Base-by-base conservation (phyloP, 1,284 basidiomycete genomes). In the Ustilago hordei region DNA sequence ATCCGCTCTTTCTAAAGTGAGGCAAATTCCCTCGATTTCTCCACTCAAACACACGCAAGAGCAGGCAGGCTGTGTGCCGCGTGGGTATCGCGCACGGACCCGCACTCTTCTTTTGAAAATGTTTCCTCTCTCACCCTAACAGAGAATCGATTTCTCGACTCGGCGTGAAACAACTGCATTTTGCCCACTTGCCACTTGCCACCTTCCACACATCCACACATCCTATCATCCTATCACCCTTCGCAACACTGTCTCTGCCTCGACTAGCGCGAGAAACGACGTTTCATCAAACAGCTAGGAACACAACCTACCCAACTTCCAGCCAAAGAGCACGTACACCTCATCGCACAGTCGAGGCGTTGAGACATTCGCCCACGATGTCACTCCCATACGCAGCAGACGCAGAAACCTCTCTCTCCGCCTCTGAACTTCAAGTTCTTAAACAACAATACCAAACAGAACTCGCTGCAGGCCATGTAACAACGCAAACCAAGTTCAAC, bases 401-500 rank as follows among this genome's bases (percentile, higher is more conserved):
- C 86, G 95, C 95, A 9, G 92, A 96, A 86, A 90, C 92, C 55
- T 94, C 94, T 7, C 89, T 98, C 32, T 90, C 92, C 4, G 94
- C 91, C 84, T 94, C 96, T 78, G 95, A 98, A 87, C 90, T 98
- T 35, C 92, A 94, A 88, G 95, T 95, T 66, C 88, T 98, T 52
- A 89, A 91, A 65, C 84, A 90, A 66, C 95, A 98, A 85, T 96
- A 96, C 87, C 91, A 94, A 89, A 93, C 92, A 86, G 95, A 98
- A 86, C 89, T 91, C 34, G 88, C 90, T 2, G 91, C 77, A 13
- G 91, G 91, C 45, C 95, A 98, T 86, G 90, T 97, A 65, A 95
- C 94, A 3, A 91, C 93, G 2, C 97, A 99, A 88, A 96, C 95
- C 60, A 97, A 95, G 87, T 99, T 99, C 89, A 99, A 99, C 88